Evolutionary conservation across 352 stramenopile genomes (phyloP), one percentile per base, ranked within the genome.

Genomic region (Phytophthora palmivora): DNA sequence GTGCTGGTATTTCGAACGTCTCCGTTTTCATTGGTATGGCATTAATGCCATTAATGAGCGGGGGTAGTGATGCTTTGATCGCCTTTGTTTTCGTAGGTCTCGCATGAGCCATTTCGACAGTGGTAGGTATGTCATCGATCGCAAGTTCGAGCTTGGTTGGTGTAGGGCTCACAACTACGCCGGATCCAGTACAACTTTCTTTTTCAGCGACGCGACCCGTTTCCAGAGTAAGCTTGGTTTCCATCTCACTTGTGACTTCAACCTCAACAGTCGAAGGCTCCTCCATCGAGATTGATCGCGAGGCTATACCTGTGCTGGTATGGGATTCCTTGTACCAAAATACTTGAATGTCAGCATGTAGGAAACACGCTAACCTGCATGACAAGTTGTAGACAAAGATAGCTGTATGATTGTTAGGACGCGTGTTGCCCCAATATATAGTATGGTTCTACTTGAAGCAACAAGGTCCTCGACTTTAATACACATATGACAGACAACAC

Each of bases 381-480:
- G n/a, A n/a, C n/a, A n/a, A 28, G 24, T 28, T 32, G 38, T 38
- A 38, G 45, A 51, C 28, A 63, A 67, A 67, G 51, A 67, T 67
- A 67, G 58, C 22, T 24, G 24, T 28, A 28, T 28, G 24, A 30
- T 15, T 57, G 7, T 28, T 43, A 33, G 42, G 50, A 18, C 24
- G n/a, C 34, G 21, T 6, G 37, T n/a, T 51, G 26, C 12, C 43
- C 44, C 30, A 54, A 69, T 65, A 60, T 60, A 55, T 55, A 65
- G 24, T 28, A n/a, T n/a, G n/a, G 24, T 65, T 65, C 59, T 36
- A 26, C n/a, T 43, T 22, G 19, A 58, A 45, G 43, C n/a, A 14
- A 52, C 19, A 30, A n/a, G n/a, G n/a, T n/a, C n/a, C n/a, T n/a
- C n/a, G n/a, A 49, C n/a, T 60, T 61, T 57, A 30, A 19, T 39